A percentile compares a stretch with the other conserved stretches of the same genome.
Evolutionary conservation across 805 yeast genomes (phyloP).

Genomic region (Kodamaea restingae): DNA sequence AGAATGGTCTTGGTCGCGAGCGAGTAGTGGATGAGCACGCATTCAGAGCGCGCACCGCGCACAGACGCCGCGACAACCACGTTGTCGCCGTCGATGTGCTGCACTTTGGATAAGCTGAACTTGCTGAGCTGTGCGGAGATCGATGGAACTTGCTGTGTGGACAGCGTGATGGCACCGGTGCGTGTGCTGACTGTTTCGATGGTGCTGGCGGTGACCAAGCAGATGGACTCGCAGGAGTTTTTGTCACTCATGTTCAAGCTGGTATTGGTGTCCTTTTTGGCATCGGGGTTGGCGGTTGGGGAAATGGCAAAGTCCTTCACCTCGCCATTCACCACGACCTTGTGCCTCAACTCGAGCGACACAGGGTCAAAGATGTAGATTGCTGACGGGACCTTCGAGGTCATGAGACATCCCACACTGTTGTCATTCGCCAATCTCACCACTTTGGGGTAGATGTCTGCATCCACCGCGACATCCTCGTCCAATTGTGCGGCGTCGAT

Average conservation of each 20-base stretch:
- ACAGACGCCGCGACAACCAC: slow-evolving; percentile 32
- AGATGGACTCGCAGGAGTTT: too few species aligned
- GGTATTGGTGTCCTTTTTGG: too few species aligned
- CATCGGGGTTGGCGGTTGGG: too few species aligned
- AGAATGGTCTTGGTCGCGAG: slow-evolving; percentile 38
- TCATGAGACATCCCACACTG: slow-evolving; percentile 62
- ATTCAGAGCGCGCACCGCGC: slow-evolving; percentile 30
- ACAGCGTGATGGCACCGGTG: slow-evolving; percentile 37
- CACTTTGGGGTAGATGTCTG: slow-evolving; percentile 60
- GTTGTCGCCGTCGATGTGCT: slow-evolving; percentile 33
- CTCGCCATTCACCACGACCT: slow-evolving; percentile 49
- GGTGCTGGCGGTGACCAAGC: slow-evolving; percentile 53
- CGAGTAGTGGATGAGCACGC: slow-evolving; percentile 42
- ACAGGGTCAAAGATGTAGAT: slow-evolving; percentile 58
- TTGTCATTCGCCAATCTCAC: slow-evolving; percentile 56
- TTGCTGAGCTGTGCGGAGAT: slow-evolving; percentile 20
- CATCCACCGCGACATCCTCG: slow-evolving; percentile 35
- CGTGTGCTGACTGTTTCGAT: slow-evolving; percentile 51
- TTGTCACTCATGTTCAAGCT: too few species aligned
- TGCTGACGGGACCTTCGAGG: slow-evolving; percentile 61
- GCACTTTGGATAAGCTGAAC: slow-evolving; percentile 39
- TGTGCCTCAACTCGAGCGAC: slow-evolving; percentile 50
- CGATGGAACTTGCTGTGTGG: slow-evolving; percentile 19
- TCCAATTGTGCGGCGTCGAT: slow-evolving; percentile 57
- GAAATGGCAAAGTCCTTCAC: slow-evolving; percentile 63